Conservation (phyloP, 257 asterid species). For the Solanum ossicruentum region DNA sequence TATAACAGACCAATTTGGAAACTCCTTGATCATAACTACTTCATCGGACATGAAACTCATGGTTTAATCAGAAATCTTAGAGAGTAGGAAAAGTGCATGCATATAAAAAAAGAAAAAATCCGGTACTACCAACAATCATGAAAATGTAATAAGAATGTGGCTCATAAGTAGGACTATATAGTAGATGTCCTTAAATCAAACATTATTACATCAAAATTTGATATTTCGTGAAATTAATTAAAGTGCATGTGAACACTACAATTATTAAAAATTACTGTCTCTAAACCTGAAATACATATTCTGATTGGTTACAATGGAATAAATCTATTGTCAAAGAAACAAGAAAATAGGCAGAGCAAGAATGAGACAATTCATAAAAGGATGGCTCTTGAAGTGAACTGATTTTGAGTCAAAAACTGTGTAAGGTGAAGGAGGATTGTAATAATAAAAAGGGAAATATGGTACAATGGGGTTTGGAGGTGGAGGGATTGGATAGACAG, state of each 20-base stretch:
- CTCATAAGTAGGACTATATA: not conserved
- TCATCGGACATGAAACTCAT: too few species aligned
- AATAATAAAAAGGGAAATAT: conserved; percentile 35
- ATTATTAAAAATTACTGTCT: not conserved
- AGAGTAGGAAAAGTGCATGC: not conserved
- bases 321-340: not conserved
- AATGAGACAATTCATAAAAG: not conserved
- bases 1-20: not conserved
- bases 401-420: conserved; percentile 8
- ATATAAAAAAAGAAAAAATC: not conserved
- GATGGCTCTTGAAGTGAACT: conserved; percentile 2
- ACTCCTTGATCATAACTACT: not conserved
- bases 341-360: not conserved
- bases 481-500: conserved; percentile 17
- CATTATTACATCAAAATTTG: not conserved
- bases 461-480: conserved; percentile 54
- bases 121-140: not conserved
- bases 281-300: not conserved
- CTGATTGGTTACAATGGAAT: not conserved
- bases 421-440: conserved; percentile 32
- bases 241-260: not conserved
- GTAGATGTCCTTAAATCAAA: not conserved
- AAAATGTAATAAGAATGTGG: not conserved
- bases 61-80: not conserved
- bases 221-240: too few species aligned